Conservation (phyloP, 2,329 filamentous ascomycete species). For the Colletotrichum trifolii region DNA sequence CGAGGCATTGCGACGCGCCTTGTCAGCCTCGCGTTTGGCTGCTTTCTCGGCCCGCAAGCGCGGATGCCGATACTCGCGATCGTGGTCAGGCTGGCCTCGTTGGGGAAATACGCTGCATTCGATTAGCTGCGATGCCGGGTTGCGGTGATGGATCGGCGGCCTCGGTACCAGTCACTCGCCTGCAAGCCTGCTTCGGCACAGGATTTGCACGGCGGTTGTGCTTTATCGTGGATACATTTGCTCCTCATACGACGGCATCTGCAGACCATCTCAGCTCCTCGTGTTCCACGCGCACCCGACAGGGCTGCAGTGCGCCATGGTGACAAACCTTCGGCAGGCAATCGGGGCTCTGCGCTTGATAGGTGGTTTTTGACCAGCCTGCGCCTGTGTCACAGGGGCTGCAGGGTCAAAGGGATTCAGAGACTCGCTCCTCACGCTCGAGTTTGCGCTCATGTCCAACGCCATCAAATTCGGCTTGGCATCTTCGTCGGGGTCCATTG, state of each 20-base stretch:
- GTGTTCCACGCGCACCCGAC: background rate
- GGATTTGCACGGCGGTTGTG: slow-evolving; percentile 60
- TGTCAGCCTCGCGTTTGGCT: slow-evolving; percentile 52
- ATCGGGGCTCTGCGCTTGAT: slow-evolving; percentile 63
- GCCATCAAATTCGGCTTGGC: slow-evolving; percentile 30
- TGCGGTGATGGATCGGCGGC: background rate
- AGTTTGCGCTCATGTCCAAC: slow-evolving; percentile 21
- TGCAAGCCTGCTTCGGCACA: slow-evolving; percentile 62
- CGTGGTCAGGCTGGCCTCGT: slow-evolving; percentile 64
- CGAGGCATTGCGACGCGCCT: slow-evolving; percentile 48
- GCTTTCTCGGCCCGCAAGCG: slow-evolving; percentile 61
- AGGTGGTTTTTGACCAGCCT: slow-evolving; percentile 32
- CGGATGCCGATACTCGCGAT: slow-evolving; percentile 67
- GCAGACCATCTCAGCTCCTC: slow-evolving; percentile 24
- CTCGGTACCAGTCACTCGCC: slow-evolving; percentile 59
- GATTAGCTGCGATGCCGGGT: slow-evolving; percentile 18
- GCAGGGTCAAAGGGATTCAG: slow-evolving; percentile 14
- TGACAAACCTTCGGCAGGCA: slow-evolving; percentile 62
- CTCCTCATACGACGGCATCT: slow-evolving; percentile 68
- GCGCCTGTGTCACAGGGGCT: slow-evolving; percentile 2
- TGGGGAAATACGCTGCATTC: slow-evolving; percentile 59
- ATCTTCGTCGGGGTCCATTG: slow-evolving; percentile 36
- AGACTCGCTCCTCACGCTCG: slow-evolving; percentile 27
- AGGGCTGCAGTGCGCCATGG: slow-evolving; percentile 7
- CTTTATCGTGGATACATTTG: slow-evolving; percentile 64